phyloP scores from a whole-genome alignment of 192 early-diverging fungal species.

The Umbelopsis ramanniana region DNA sequence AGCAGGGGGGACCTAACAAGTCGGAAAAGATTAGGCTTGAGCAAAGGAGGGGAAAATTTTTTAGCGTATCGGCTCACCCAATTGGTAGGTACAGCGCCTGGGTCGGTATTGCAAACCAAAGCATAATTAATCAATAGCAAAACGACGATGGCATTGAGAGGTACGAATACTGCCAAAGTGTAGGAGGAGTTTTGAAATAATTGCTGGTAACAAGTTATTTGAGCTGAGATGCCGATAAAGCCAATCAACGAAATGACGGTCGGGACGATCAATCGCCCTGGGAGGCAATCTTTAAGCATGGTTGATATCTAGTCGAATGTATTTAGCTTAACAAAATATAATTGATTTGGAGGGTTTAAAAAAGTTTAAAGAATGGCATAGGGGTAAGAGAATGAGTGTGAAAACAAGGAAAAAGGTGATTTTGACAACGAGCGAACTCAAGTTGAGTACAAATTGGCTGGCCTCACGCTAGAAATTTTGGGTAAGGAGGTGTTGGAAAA shows the following conservation, averaged over 20 bases:
- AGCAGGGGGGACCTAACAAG: constrained; percentile 18
- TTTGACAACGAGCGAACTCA: background rate
- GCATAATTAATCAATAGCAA: constrained; percentile 90
- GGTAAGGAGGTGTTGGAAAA: background rate
- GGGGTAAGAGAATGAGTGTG: background rate
- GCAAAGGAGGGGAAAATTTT: background rate
- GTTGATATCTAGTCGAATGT: background rate
- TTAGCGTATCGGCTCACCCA: constrained; percentile 43
- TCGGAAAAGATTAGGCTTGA: constrained; percentile 26
- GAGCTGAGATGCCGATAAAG: constrained; percentile 5
- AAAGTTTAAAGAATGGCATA: background rate
- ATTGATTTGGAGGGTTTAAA: no score
- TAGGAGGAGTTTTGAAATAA: constrained; percentile 11
- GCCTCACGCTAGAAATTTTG: background rate
- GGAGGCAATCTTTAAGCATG: background rate
- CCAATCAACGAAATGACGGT: background rate
- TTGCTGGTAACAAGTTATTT: constrained; percentile 1
- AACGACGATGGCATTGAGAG: constrained; percentile 79
- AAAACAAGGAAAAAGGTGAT: background rate
- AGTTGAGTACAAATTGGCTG: background rate
- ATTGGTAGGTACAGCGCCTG: constrained; percentile 76
- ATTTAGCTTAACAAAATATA: background rate
- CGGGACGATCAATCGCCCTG: constrained; percentile 4
- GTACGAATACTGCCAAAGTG: constrained; percentile 51
- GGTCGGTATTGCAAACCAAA: constrained; percentile 73